These are phyloP conservation scores for Candida sanyaensis DNA, from an alignment of 1,139 yeast species.

Conservation along the genomic window DNA sequence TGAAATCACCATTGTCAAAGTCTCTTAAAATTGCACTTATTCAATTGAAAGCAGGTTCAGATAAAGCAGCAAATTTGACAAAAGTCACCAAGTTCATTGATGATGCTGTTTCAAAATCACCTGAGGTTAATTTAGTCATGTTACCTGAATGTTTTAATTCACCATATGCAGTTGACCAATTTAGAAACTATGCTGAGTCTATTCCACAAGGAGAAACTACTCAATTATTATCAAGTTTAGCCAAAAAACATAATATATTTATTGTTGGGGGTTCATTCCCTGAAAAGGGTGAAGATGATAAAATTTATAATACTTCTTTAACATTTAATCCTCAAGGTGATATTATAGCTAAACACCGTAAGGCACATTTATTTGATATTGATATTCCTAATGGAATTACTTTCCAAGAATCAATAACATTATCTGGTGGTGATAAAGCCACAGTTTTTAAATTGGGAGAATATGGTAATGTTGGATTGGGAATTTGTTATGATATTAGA, in stretches of 20 bases:
- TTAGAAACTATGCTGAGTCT: slow-evolving; percentile 78
- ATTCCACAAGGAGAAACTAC: slow-evolving; percentile 76
- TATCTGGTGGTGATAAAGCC: slow-evolving; percentile 77
- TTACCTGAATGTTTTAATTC: slow-evolving; percentile 94
- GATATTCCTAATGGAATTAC: slow-evolving; percentile 88
- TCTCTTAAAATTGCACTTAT: slow-evolving; percentile 67
- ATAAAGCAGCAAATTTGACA: slow-evolving; percentile 58
- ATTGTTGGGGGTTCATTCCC: slow-evolving; percentile 93
- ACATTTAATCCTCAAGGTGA: slow-evolving; percentile 72
- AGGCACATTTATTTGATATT: slow-evolving; percentile 87
- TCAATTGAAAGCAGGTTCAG: slow-evolving; percentile 74
- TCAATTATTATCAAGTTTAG: slow-evolving; percentile 58
- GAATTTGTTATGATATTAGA: slow-evolving; percentile 89
- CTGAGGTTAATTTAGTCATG: slow-evolving; percentile 61
- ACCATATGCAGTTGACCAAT: slow-evolving; percentile 87
- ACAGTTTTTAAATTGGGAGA: slow-evolving; percentile 72
- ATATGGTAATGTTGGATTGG: slow-evolving; percentile 80
- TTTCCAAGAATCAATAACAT: slow-evolving; percentile 76
- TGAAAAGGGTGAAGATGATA: slow-evolving; percentile 53
- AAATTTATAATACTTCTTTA: slow-evolving; percentile 79
- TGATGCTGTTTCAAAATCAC: slow-evolving; percentile 51
- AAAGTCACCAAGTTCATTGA: slow-evolving; percentile 53
- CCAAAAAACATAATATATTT: slow-evolving; percentile 59
- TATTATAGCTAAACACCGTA: slow-evolving; percentile 82
- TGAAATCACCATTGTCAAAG: slow-evolving; percentile 33